These are phyloP conservation scores for Chytriomyces confervae DNA, from an alignment of 192 early-diverging fungal genomes.

Conservation along the genomic window DNA sequence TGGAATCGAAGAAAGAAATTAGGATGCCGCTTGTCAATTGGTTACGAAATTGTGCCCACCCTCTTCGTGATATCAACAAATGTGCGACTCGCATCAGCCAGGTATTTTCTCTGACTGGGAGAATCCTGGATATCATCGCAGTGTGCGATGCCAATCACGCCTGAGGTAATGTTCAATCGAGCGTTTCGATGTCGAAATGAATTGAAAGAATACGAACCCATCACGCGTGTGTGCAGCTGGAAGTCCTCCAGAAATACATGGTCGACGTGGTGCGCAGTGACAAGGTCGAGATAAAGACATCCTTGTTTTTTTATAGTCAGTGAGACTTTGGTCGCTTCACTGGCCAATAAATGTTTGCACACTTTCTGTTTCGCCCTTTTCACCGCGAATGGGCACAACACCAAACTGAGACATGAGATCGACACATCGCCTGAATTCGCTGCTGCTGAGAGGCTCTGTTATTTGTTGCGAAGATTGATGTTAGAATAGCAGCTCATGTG, in stretches of 20 bases:
- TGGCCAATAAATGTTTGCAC: too few species aligned
- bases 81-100: constrained; percentile 64
- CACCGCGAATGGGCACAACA: constrained; percentile 68
- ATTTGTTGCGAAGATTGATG: neutral
- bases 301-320: neutral
- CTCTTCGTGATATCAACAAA: constrained; percentile 66
- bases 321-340: neutral
- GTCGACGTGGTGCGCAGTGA: constrained; percentile 70
- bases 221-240: constrained; percentile 72
- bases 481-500: neutral
- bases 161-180: constrained; percentile 39
- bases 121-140: constrained; percentile 64
- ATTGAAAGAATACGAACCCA: constrained; percentile 61
- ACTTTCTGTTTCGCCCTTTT: too few species aligned
- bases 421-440: constrained; percentile 69
- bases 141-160: constrained; percentile 81
- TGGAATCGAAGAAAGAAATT: constrained; percentile 21
- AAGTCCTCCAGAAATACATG: constrained; percentile 78
- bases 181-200: neutral
- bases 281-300: constrained; percentile 55
- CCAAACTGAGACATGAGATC: constrained; percentile 69
- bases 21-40: neutral
- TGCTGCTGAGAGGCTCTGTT: constrained; percentile 59
- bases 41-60: constrained; percentile 45
- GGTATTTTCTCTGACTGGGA: constrained; percentile 10